Evolutionary conservation across 371 early-diverging fungal genomes (phyloP).

Genomic region (Fennellomyces sp.): DNA sequence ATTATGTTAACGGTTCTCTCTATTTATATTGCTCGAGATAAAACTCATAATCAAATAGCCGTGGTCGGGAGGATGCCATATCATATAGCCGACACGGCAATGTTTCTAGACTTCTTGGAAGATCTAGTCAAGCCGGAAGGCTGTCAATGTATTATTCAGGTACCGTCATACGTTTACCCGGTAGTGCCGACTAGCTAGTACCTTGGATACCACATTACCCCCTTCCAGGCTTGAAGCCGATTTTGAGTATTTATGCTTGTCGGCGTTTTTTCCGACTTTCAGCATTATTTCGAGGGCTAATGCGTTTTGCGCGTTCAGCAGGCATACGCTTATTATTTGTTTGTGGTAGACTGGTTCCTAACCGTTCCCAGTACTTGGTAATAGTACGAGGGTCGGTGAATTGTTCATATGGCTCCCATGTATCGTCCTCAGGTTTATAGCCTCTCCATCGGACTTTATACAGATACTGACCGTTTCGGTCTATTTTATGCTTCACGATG

Average conservation of each 20-base stretch:
- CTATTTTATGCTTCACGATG: background rate
- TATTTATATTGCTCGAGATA: too few relatives aligned
- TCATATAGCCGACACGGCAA: too few relatives aligned
- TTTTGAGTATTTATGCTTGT: background rate
- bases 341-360: background rate
- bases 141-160: too few relatives aligned
- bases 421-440: background rate
- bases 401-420: constrained; percentile 1
- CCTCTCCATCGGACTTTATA: constrained; percentile 8
- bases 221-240: background rate
- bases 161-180: too few relatives aligned
- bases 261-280: background rate
- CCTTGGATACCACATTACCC: too few relatives aligned
- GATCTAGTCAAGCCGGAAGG: too few relatives aligned
- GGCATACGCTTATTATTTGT: background rate
- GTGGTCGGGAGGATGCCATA: too few relatives aligned
- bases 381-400: background rate
- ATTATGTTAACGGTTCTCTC: too few relatives aligned
- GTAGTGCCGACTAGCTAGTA: too few relatives aligned
- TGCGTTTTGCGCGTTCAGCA: background rate
- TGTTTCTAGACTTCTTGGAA: too few relatives aligned
- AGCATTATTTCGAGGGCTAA: background rate
- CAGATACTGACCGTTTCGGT: background rate
- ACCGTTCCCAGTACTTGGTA: constrained; percentile 6
- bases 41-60: too few relatives aligned